A percentile compares a stretch with the other conserved stretches of the same genome.
These are phyloP conservation scores for Neurospora sp. DNA, from an alignment of 495 filamentous ascomycete genomes.

Conservation along the genomic window DNA sequence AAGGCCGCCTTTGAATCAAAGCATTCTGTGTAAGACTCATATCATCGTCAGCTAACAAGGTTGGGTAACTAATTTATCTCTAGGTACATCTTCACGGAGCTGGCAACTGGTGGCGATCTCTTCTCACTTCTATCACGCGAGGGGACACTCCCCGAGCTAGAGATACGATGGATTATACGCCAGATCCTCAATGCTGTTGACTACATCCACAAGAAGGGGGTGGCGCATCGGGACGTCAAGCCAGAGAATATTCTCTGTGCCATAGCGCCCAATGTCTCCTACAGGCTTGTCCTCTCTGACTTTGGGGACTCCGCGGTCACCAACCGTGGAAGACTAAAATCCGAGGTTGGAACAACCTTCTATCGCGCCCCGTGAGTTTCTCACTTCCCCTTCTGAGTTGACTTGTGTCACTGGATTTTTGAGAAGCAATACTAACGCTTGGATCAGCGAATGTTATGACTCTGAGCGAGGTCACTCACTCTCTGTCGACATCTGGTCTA, in stretches of 20 bases:
- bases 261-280: conserved; percentile 39
- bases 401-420: background rate
- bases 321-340: conserved; percentile 43
- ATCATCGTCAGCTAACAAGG: background rate
- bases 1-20: conserved; percentile 42
- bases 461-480: conserved; percentile 14
- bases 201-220: conserved; percentile 68
- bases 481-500: conserved; percentile 40
- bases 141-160: conserved; percentile 48
- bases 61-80: background rate
- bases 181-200: conserved; percentile 70
- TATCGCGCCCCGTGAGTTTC: conserved; percentile 62
- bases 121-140: conserved; percentile 41
- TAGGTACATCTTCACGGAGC: conserved; percentile 57
- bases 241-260: conserved; percentile 85
- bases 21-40: conserved; percentile 37
- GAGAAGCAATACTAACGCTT: background rate
- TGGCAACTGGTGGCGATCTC: conserved; percentile 57
- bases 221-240: conserved; percentile 91
- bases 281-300: conserved; percentile 60
- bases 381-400: background rate
- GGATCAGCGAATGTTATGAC: conserved; percentile 14
- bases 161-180: conserved; percentile 72
- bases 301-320: conserved; percentile 53
- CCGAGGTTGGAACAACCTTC: conserved; percentile 51